phyloP scores from a whole-genome alignment of 1,284 basidiomycete species.

The Ganoderma boninense region DNA sequence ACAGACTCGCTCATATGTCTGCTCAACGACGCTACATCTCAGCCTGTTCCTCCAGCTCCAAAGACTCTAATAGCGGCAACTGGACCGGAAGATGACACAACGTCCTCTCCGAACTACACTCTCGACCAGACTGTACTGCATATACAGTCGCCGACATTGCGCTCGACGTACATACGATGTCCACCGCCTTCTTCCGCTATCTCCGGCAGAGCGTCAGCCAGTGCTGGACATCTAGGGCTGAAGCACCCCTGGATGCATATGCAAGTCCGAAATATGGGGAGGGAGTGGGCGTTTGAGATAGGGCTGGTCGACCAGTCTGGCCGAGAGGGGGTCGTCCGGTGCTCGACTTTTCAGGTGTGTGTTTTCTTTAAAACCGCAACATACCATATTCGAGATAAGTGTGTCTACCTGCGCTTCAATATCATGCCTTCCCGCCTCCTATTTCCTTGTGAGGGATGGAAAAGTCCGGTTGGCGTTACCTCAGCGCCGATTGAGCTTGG shows the following conservation, averaged over 20 bases:
- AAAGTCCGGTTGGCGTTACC: neutral
- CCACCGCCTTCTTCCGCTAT: slow-evolving; percentile 46
- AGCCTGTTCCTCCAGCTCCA: slow-evolving; percentile 58
- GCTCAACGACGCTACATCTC: slow-evolving; percentile 65
- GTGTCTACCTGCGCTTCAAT: neutral
- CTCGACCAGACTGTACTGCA: slow-evolving; percentile 82
- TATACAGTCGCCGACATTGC: slow-evolving; percentile 80
- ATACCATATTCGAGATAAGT: neutral
- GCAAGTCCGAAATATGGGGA: slow-evolving; percentile 74
- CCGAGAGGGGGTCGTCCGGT: slow-evolving; percentile 67
- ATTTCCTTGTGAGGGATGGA: neutral
- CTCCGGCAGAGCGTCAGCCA: neutral
- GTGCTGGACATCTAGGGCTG: slow-evolving; percentile 58
- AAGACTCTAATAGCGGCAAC: slow-evolving; percentile 53
- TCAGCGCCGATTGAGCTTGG: neutral
- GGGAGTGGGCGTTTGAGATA: slow-evolving; percentile 80
- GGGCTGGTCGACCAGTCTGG: slow-evolving; percentile 74
- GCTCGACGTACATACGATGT: slow-evolving; percentile 74
- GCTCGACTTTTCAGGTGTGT: slow-evolving; percentile 85
- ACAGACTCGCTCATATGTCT: slow-evolving; percentile 73
- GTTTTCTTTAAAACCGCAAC: slow-evolving; percentile 8
- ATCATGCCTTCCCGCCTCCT: neutral
- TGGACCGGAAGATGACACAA: slow-evolving; percentile 19
- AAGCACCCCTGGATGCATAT: slow-evolving; percentile 79
- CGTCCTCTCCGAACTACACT: slow-evolving; percentile 43